A percentile compares a stretch with the other conserved stretches of the same genome.
These are phyloP conservation scores for Eutrema yunnanense DNA, from an alignment of 345 rosid genomes.

Conservation along the genomic window DNA sequence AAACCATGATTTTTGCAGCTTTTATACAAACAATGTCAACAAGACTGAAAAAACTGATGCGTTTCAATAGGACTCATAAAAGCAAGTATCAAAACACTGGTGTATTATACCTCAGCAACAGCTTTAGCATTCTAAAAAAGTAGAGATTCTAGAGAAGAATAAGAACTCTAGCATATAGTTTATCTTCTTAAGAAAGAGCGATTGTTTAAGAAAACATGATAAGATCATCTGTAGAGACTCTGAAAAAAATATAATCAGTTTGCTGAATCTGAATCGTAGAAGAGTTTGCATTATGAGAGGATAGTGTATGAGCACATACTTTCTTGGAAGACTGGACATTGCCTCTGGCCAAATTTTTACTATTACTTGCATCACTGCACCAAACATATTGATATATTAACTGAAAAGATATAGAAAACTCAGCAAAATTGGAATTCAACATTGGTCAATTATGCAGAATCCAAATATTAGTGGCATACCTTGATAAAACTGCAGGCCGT, in stretches of 20 bases:
- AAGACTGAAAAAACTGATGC: background rate
- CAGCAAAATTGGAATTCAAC: background rate
- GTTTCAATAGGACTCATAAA: background rate
- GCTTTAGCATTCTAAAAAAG: background rate
- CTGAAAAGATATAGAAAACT: background rate
- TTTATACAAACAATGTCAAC: background rate
- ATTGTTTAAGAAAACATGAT: background rate
- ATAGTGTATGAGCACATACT: slow-evolving; percentile 39
- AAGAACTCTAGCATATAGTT: background rate
- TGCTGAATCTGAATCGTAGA: background rate
- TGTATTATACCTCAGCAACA: background rate
- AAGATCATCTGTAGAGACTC: background rate
- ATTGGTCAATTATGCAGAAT: slow-evolving; percentile 2
- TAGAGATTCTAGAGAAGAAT: background rate
- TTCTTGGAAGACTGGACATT: slow-evolving; percentile 41
- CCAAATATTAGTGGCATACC: slow-evolving; percentile 46
- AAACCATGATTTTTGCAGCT: background rate
- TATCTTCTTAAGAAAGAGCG: background rate
- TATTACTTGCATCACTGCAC: slow-evolving; percentile 40
- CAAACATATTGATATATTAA: slow-evolving; percentile 22
- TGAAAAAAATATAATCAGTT: background rate
- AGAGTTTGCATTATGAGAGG: background rate
- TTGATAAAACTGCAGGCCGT: slow-evolving; percentile 43
- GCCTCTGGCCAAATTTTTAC: slow-evolving; percentile 40
- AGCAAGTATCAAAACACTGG: background rate